Base-by-base conservation (phyloP, 2,329 filamentous ascomycete species). In the Delphinella strobiligena region DNA sequence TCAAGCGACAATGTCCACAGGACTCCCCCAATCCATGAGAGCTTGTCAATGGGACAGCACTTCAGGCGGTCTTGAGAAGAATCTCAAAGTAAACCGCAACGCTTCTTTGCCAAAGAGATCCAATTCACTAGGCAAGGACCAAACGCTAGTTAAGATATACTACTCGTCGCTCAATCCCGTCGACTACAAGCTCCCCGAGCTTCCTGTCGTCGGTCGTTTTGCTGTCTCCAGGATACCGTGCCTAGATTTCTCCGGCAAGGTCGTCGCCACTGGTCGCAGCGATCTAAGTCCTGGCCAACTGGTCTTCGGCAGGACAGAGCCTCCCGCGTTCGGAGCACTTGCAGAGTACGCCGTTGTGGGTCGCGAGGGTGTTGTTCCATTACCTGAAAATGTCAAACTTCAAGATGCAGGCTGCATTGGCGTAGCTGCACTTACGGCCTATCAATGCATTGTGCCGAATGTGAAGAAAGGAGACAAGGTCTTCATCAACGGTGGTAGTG, bases 401-500 rank as follows among this genome's bases (percentile, higher is more conserved):
- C 55, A 61, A 27, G 51, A 64, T 12, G 57, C 58, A 4, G 60
- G 61, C 1, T 51, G 54, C 9, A 45, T 63, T 2, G 57, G 58
- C 4, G 49, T 59, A 11, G 59, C 55, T 15, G 63, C 57, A 1
- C 40, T 64, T 18, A 63, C 61, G 2, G 62, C 61, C 14, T 61
- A 55, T 36, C 60, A 64, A 45, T 52, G 51, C 16, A 47, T 66
- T 17, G 47, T 49, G 4, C 56, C 58, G 0, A 51, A 60, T 30
- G 55, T 58, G n/a, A 61, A 60, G 42, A 39, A 43, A 10, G 62
- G 61, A 5, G 65, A 72, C 37, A 69, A 66, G 48, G 63, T 82
- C 5, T 74, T 81, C 49, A 69, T 81, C 54, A 80, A 81, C 47
- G 77, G 75, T 10, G 76, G 75, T 0, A 74, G 68, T 4, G 78